A percentile compares a stretch with the other conserved stretches of the same genome.
These are phyloP conservation scores for Boletus vinaceobasis DNA, from an alignment of 768 basidiomycete species.

Conservation along the genomic window DNA sequence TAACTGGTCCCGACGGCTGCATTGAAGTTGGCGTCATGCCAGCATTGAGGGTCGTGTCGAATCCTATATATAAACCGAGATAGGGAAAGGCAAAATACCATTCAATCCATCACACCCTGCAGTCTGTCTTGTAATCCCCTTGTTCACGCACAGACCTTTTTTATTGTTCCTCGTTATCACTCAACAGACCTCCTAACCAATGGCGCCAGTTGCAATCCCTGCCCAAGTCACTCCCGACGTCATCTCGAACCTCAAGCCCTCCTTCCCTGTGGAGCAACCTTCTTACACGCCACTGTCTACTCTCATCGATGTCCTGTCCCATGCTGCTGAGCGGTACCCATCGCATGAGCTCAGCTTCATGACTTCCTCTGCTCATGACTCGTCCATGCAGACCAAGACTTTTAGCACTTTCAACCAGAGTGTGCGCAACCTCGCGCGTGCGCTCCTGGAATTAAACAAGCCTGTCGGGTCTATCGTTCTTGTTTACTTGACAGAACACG, in stretches of 20 bases:
- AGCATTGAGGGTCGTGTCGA: background rate
- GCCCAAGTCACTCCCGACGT: background rate
- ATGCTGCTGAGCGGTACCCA: conserved; percentile 20
- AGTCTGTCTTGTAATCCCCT: background rate
- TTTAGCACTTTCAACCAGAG: conserved; percentile 17
- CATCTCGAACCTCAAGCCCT: conserved; percentile 6
- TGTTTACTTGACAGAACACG: conserved; percentile 28
- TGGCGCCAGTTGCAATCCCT: conserved; percentile 8
- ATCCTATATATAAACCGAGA: conserved; percentile 12
- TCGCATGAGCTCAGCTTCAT: conserved; percentile 23
- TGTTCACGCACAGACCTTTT: background rate
- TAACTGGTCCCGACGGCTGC: background rate
- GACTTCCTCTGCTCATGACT: conserved; percentile 25
- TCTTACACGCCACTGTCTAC: conserved; percentile 16
- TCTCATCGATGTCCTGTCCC: conserved; percentile 19
- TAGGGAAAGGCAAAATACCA: too few relatives aligned
- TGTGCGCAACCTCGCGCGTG: conserved; percentile 5
- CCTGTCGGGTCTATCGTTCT: conserved; percentile 22
- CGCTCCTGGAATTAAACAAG: conserved; percentile 14
- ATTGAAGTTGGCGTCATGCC: background rate
- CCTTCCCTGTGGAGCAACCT: background rate
- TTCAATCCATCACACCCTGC: background rate
- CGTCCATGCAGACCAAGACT: conserved; percentile 17
- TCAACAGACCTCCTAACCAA: background rate
- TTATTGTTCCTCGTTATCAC: background rate